These are phyloP conservation scores for Colletotrichum truncatum DNA, from an alignment of 2,329 filamentous ascomycete genomes.

Conservation along the genomic window DNA sequence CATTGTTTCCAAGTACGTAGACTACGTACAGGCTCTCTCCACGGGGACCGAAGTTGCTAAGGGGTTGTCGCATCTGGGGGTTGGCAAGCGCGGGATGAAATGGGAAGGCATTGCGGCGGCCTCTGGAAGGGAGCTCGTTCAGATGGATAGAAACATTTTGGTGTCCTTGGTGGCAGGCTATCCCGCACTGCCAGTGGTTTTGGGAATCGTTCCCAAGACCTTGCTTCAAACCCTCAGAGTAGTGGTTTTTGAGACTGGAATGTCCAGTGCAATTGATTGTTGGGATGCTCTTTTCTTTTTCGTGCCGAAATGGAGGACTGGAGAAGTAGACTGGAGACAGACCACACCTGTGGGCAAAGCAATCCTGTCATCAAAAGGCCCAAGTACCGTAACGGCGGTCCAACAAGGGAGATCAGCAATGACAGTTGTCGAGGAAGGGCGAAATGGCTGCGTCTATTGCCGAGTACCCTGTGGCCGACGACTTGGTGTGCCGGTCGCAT, in stretches of 20 bases:
- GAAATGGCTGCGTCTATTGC: not conserved
- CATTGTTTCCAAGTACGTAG: not conserved
- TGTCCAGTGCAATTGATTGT: not conserved
- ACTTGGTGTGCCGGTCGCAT: not conserved
- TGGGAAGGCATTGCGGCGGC: not conserved
- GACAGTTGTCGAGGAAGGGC: not conserved
- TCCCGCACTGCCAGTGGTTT: not conserved
- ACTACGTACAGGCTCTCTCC: slow-evolving; percentile 17
- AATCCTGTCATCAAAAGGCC: slow-evolving; percentile 1
- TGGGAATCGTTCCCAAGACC: not conserved
- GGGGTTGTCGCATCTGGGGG: slow-evolving; percentile 27
- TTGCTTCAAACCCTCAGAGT: not conserved
- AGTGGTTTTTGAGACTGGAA: not conserved
- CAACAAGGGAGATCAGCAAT: slow-evolving; percentile 1
- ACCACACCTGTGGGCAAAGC: slow-evolving; percentile 7
- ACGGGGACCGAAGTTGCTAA: slow-evolving; percentile 17
- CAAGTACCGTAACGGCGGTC: slow-evolving; percentile 4
- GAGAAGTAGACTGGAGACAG: not conserved
- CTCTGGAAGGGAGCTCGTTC: not conserved
- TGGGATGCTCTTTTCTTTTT: slow-evolving; percentile 5
- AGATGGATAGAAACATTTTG: not conserved
- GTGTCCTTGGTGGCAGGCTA: not conserved
- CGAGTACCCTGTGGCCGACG: slow-evolving; percentile 1
- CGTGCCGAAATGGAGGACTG: not conserved
- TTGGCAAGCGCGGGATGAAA: slow-evolving; percentile 8